Evolutionary conservation across 2,329 filamentous ascomycete genomes (phyloP).

Genomic region (Chaetomium olivaceum): DNA sequence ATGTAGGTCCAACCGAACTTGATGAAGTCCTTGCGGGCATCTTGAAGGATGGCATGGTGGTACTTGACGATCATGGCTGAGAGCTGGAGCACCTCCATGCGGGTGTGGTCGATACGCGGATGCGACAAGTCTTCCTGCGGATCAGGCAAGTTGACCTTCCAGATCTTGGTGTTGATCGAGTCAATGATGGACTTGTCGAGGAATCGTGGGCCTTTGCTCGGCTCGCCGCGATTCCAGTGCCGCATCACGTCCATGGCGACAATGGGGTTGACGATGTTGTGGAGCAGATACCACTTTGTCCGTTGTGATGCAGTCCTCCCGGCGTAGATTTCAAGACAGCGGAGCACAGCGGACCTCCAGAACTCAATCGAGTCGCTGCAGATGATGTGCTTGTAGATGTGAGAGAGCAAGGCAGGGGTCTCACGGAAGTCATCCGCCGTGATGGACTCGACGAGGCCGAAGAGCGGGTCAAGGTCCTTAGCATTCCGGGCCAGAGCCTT

Average conservation of each 20-base stretch:
- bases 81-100: constrained; percentile 93
- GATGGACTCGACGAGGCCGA: constrained; percentile 79
- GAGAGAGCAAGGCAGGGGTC: constrained; percentile 73
- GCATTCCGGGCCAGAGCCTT: constrained; percentile 74
- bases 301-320: constrained; percentile 77
- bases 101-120: constrained; percentile 87
- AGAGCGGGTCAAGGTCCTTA: constrained; percentile 78
- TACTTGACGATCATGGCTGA: constrained; percentile 96
- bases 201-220: constrained; percentile 63
- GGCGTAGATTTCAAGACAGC: constrained; percentile 85
- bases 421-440: constrained; percentile 80
- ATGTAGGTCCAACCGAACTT: constrained; percentile 99
- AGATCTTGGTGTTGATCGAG: constrained; percentile 86
- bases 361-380: constrained; percentile 82
- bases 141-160: constrained; percentile 85
- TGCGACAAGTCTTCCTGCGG: constrained; percentile 79
- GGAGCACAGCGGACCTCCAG: constrained; percentile 77
- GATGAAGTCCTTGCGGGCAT: constrained; percentile 95
- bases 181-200: constrained; percentile 88
- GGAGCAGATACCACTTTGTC: constrained; percentile 89
- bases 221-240: constrained; percentile 65
- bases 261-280: constrained; percentile 91
- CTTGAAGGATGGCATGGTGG: constrained; percentile 81
- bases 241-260: constrained; percentile 94
- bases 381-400: constrained; percentile 84